phyloP scores from a whole-genome alignment of 768 basidiomycete genomes.

The Paxillus rubicundulus region DNA sequence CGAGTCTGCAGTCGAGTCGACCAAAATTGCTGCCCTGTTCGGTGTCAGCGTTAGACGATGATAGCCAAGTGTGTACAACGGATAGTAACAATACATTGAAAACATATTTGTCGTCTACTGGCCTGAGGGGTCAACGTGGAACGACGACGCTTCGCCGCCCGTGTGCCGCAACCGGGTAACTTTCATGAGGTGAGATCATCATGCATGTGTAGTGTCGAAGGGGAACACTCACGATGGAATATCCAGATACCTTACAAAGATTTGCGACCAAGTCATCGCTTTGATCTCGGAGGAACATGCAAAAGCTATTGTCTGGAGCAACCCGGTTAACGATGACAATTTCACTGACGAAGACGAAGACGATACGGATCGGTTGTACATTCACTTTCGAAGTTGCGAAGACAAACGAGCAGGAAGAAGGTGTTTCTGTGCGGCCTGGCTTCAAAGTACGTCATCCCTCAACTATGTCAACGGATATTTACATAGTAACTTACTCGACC shows the following conservation, averaged over 20 bases:
- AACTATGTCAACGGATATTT: neutral
- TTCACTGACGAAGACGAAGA: constrained; percentile 36
- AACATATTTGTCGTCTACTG: constrained; percentile 53
- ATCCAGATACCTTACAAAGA: constrained; percentile 49
- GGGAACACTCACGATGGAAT: too few relatives aligned
- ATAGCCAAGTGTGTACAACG: neutral
- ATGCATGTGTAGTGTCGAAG: too few relatives aligned
- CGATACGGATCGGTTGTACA: constrained; percentile 47
- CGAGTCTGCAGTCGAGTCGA: neutral
- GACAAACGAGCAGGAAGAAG: constrained; percentile 56
- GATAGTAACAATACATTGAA: constrained; percentile 37
- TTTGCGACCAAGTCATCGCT: constrained; percentile 44
- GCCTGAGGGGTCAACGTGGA: constrained; percentile 56
- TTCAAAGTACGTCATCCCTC: constrained; percentile 37
- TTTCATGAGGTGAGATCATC: neutral
- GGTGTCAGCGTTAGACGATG: neutral
- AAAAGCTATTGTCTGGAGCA: constrained; percentile 38
- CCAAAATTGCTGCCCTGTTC: constrained; percentile 14
- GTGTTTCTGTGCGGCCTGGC: constrained; percentile 41
- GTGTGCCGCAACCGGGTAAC: constrained; percentile 42
- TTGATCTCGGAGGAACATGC: constrained; percentile 32
- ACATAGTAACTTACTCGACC: neutral
- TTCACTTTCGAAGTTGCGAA: constrained; percentile 58
- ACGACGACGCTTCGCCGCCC: constrained; percentile 41
- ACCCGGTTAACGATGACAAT: constrained; percentile 28